Percentiles rank a stretch among this genome's conserved stretches.
phyloP scores from a whole-genome alignment of 768 basidiomycete genomes.

The Amyloporia xantha region DNA sequence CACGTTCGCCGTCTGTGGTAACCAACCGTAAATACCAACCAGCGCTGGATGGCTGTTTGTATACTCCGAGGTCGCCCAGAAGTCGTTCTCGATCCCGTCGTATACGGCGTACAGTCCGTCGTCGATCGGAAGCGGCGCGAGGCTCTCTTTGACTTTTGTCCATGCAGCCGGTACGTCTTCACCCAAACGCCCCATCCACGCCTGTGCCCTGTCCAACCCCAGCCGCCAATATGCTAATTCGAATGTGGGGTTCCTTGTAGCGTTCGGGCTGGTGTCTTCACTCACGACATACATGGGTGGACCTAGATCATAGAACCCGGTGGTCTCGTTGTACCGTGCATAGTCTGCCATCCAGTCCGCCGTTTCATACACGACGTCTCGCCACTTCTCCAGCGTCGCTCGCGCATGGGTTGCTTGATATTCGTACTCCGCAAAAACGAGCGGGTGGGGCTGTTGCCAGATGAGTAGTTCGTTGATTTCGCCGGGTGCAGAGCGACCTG shows the following conservation, averaged over 20 bases:
- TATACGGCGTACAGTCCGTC: constrained; percentile 48
- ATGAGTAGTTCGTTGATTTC: constrained; percentile 58
- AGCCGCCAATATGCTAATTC: constrained; percentile 55
- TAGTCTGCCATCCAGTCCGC: constrained; percentile 58
- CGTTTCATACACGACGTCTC: constrained; percentile 40
- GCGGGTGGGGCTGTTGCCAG: constrained; percentile 56
- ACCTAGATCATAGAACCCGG: constrained; percentile 45
- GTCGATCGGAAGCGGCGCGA: constrained; percentile 47
- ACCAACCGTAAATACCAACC: constrained; percentile 51
- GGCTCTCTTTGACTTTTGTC: constrained; percentile 36
- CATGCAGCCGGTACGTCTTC: constrained; percentile 36
- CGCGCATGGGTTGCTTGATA: constrained; percentile 36
- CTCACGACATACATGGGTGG: constrained; percentile 54
- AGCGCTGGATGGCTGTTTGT: constrained; percentile 55
- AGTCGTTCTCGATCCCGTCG: constrained; percentile 44
- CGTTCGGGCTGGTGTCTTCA: constrained; percentile 50
- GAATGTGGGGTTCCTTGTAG: constrained; percentile 49
- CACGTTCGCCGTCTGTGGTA: constrained; percentile 43
- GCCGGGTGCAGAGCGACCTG: constrained; percentile 50
- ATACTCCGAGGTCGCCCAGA: constrained; percentile 45
- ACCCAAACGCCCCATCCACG: constrained; percentile 40
- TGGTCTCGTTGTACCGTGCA: constrained; percentile 44
- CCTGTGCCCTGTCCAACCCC: constrained; percentile 41
- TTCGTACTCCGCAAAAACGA: constrained; percentile 52
- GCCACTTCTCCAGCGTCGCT: constrained; percentile 44